Evolutionary conservation across 495 filamentous ascomycete species (phyloP).

Genomic region (Evansstolkia leycettana): DNA sequence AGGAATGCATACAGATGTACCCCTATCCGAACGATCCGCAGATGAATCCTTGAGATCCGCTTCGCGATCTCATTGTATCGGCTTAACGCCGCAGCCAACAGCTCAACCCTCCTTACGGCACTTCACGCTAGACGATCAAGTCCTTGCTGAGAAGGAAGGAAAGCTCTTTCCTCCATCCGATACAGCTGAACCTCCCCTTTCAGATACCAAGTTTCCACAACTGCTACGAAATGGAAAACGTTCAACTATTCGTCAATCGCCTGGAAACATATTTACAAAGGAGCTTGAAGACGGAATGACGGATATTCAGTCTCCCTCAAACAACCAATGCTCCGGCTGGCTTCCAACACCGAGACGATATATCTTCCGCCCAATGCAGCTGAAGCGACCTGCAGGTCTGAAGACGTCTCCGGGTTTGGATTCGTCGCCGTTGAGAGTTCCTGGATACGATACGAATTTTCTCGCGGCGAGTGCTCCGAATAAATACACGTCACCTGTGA

Average conservation of each 20-base stretch:
- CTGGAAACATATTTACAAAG: neutral
- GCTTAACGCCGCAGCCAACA: neutral
- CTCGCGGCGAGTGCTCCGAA: no score
- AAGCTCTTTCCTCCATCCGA: neutral
- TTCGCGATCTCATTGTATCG: neutral
- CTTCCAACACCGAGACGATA: conserved; percentile 5
- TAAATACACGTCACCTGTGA: neutral
- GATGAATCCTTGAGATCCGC: neutral
- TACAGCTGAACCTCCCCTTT: neutral
- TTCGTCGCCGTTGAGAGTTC: no score
- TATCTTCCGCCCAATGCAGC: conserved; percentile 1
- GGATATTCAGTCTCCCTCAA: conserved; percentile 1
- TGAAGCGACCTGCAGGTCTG: no score
- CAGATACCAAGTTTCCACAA: neutral
- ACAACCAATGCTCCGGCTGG: conserved; percentile 7
- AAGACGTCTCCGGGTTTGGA: no score
- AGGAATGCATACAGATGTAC: no score
- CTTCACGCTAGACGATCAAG: conserved; percentile 12
- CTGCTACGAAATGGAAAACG: no score
- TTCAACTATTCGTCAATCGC: no score
- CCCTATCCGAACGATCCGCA: neutral
- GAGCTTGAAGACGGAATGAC: neutral
- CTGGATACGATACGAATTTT: no score
- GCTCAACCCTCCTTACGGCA: conserved; percentile 1
- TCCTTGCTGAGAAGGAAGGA: conserved; percentile 5